Conservation (phyloP, 1,139 yeast genomes). For the Pichiaceae sp. region DNA sequence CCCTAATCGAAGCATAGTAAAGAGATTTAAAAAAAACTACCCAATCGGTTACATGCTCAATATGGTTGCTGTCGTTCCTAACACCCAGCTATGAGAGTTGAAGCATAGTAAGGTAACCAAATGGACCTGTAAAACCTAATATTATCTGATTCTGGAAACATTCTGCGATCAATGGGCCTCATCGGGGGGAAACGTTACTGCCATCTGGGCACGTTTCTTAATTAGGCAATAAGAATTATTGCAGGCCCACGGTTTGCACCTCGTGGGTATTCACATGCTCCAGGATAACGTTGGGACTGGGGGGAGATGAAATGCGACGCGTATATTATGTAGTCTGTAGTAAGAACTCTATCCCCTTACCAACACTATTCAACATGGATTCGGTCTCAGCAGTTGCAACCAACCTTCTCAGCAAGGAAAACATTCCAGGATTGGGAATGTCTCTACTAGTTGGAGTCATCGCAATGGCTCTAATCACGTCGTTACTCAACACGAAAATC, state of each 20-base stretch:
- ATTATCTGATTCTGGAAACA: no score
- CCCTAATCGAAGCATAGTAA: no score
- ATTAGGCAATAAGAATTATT: background rate
- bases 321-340: background rate
- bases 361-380: background rate
- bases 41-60: no score
- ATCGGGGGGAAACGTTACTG: no score
- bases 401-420: background rate
- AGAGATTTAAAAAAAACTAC: no score
- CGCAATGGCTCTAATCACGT: conserved; percentile 3
- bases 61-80: no score
- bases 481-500: conserved; percentile 11
- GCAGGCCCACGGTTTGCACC: background rate
- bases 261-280: background rate
- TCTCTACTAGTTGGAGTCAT: conserved; percentile 2
- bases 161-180: no score
- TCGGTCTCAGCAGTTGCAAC: background rate
- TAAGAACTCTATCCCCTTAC: background rate
- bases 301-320: background rate
- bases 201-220: background rate
- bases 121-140: no score
- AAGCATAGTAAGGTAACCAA: no score
- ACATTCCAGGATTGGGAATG: conserved; percentile 1
- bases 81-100: no score
- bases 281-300: background rate